Conservation (phyloP, 179 eudicot genomes). For the Drosera spatulata region DNA sequence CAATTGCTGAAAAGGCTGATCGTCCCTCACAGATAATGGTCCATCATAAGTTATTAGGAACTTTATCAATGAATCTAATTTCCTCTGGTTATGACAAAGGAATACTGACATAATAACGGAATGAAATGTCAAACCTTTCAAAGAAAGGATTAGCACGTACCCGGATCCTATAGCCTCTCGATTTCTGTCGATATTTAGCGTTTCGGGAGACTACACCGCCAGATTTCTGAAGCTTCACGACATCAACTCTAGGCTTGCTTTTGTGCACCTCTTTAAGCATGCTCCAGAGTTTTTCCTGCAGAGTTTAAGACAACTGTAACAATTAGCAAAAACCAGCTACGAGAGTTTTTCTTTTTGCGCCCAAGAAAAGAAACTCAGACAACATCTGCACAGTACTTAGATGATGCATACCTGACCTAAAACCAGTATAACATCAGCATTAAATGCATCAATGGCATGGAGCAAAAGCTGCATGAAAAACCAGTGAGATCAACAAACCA, state of each 20-base stretch:
- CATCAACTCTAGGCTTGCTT: conserved; percentile 82
- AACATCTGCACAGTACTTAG: neutral
- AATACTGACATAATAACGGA: too few species aligned
- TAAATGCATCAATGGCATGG: conserved; percentile 84
- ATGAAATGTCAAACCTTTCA: neutral
- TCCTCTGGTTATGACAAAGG: too few species aligned
- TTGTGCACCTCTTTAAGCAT: conserved; percentile 75
- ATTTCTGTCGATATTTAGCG: conserved; percentile 60
- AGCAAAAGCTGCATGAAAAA: conserved; percentile 66
- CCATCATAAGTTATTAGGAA: too few species aligned
- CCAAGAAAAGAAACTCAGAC: too few species aligned
- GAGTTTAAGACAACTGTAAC: neutral
- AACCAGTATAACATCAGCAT: conserved; percentile 81
- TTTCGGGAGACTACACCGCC: conserved; percentile 90
- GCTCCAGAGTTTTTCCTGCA: conserved; percentile 97
- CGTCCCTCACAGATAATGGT: too few species aligned
- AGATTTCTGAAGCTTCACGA: conserved; percentile 93
- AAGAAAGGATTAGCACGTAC: conserved; percentile 17
- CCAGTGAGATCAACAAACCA: conserved; percentile 1
- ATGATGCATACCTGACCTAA: conserved; percentile 71
- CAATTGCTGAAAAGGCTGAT: too few species aligned
- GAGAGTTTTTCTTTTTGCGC: too few species aligned
- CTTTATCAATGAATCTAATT: too few species aligned
- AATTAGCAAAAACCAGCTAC: neutral
- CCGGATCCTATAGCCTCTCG: conserved; percentile 70